These are phyloP conservation scores for Lyophyllum decastes DNA, from an alignment of 768 basidiomycete species.

Conservation along the genomic window DNA sequence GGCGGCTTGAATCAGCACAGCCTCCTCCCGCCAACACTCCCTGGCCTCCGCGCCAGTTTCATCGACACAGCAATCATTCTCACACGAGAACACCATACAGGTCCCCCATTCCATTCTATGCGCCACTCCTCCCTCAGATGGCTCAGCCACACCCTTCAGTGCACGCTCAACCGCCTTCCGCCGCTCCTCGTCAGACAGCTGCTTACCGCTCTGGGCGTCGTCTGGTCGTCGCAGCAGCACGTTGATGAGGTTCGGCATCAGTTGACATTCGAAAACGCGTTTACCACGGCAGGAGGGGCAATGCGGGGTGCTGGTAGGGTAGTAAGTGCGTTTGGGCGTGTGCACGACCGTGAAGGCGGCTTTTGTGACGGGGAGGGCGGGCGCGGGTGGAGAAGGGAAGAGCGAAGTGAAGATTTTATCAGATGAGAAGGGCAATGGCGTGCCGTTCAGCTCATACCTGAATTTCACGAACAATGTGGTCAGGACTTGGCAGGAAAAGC, in stretches of 20 bases:
- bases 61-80: conserved; percentile 68
- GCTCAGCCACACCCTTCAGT: conserved; percentile 46
- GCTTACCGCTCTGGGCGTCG: conserved; percentile 21
- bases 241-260: conserved; percentile 94
- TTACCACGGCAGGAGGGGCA: conserved; percentile 70
- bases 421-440: conserved; percentile 83
- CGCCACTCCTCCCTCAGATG: conserved; percentile 30
- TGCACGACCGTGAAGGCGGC: conserved; percentile 58
- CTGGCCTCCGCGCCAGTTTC: conserved; percentile 41
- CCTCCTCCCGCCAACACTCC: conserved; percentile 73
- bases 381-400: conserved; percentile 59
- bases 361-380: conserved; percentile 58
- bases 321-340: conserved; percentile 53
- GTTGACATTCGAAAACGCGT: conserved; percentile 88
- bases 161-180: conserved; percentile 58
- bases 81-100: conserved; percentile 86
- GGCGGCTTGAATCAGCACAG: conserved; percentile 78
- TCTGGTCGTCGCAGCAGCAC: conserved; percentile 55
- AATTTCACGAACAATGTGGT: no score
- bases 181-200: conserved; percentile 67
- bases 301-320: conserved; percentile 50
- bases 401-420: conserved; percentile 71
- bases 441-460: conserved; percentile 88
- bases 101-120: conserved; percentile 95
- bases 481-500: no score